These are phyloP conservation scores for Vitis rupestris DNA, from an alignment of 164 flowering plant species.

Conservation along the genomic window DNA sequence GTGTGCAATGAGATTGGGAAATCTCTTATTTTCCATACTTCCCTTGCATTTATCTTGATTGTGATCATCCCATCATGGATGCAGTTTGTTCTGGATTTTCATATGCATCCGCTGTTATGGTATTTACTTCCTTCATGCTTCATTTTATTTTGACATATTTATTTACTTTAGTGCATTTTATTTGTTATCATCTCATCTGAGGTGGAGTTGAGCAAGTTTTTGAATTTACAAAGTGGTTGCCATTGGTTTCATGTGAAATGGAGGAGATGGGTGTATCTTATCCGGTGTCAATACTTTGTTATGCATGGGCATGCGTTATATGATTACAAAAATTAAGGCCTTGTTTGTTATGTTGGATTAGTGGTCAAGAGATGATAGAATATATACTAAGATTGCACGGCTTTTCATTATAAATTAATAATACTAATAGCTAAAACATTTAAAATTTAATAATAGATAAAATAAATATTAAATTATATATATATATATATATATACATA, in stretches of 20 bases:
- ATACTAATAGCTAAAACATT: too few relatives aligned
- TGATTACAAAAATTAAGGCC: too few relatives aligned
- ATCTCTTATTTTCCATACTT: slow-evolving; percentile 62
- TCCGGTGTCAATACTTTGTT: neutral
- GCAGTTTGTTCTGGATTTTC: slow-evolving; percentile 74
- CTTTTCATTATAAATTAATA: too few relatives aligned
- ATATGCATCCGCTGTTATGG: slow-evolving; percentile 79
- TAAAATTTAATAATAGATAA: too few relatives aligned
- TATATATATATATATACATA: too few relatives aligned
- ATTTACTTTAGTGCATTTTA: slow-evolving; percentile 6
- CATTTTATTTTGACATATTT: neutral
- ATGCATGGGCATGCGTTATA: neutral
- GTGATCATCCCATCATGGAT: slow-evolving; percentile 76
- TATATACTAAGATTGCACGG: too few relatives aligned
- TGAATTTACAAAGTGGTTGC: neutral
- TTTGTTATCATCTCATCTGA: slow-evolving; percentile 1
- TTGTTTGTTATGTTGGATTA: too few relatives aligned
- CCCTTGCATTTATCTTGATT: slow-evolving; percentile 43
- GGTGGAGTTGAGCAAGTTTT: neutral
- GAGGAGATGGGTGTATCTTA: neutral
- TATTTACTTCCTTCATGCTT: slow-evolving; percentile 25
- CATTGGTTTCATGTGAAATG: neutral
- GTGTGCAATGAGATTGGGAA: slow-evolving; percentile 33
- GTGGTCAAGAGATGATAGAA: too few relatives aligned
- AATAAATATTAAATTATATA: too few relatives aligned